phyloP scores from a whole-genome alignment of 163 green algal species.

The Chlamydomonas reinhardtii region DNA sequence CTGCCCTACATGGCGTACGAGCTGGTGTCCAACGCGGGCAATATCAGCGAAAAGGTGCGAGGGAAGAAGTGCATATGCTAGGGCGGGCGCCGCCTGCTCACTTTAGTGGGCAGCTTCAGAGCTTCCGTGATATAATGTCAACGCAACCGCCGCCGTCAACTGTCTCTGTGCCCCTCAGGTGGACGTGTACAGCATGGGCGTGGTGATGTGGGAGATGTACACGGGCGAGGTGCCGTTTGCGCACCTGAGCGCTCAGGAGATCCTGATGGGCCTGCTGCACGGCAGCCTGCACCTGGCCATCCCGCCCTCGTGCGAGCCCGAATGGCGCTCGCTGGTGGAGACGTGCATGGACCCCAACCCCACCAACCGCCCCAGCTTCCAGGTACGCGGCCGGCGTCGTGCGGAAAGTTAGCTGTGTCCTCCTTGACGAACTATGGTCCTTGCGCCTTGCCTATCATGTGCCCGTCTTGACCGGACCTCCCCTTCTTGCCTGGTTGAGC shows the following conservation, averaged over 20 bases:
- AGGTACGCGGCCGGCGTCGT: neutral
- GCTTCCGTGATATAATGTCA: no score
- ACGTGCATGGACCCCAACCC: constrained; percentile 84
- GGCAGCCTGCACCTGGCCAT: constrained; percentile 72
- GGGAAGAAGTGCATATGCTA: neutral
- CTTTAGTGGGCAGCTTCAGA: no score
- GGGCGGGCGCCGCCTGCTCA: neutral
- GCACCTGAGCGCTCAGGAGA: constrained; percentile 80
- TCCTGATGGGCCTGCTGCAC: constrained; percentile 79
- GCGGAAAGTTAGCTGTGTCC: no score
- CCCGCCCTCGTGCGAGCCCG: constrained; percentile 82
- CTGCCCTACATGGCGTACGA: constrained; percentile 93
- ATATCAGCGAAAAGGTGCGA: constrained; percentile 25
- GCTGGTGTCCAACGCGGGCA: constrained; percentile 76
- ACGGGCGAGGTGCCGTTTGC: constrained; percentile 80
- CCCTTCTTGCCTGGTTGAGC: no score
- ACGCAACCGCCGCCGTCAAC: no score
- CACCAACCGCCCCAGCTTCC: constrained; percentile 52
- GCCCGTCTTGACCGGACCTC: no score
- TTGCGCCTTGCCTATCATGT: no score
- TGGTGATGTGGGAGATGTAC: constrained; percentile 92
- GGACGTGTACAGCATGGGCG: constrained; percentile 87
- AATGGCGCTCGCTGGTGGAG: constrained; percentile 84
- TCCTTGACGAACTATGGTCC: no score
- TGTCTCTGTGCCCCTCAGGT: constrained; percentile 55